A percentile compares a stretch with the other conserved stretches of the same genome.
Conservation (phyloP, 495 filamentous ascomycete genomes). For the Entonaema liquescens region DNA sequence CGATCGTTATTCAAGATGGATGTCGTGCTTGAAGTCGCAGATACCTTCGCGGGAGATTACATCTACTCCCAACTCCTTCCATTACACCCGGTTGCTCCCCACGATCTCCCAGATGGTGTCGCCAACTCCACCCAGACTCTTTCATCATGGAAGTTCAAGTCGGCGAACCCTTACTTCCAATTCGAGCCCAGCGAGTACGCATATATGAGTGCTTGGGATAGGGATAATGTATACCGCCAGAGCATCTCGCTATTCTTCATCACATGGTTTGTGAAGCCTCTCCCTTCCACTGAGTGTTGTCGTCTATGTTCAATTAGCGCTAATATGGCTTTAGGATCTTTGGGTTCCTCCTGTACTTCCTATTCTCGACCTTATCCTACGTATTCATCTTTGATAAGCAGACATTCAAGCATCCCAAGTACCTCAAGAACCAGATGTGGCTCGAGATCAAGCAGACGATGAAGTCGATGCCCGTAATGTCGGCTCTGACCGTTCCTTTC, state of each 20-base stretch:
- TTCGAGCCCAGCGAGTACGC: slow-evolving; percentile 79
- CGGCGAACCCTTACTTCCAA: slow-evolving; percentile 75
- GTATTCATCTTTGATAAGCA: slow-evolving; percentile 93
- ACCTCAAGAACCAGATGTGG: slow-evolving; percentile 90
- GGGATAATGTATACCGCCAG: slow-evolving; percentile 86
- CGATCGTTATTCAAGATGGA: slow-evolving; percentile 70
- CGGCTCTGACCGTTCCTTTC: slow-evolving; percentile 81
- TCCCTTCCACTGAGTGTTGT: slow-evolving; percentile 6
- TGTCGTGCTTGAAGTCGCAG: slow-evolving; percentile 84
- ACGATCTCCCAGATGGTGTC: slow-evolving; percentile 49
- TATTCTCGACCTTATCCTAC: slow-evolving; percentile 85
- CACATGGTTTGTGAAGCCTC: slow-evolving; percentile 73
- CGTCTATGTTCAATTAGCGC: slow-evolving; percentile 22
- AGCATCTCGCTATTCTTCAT: slow-evolving; percentile 79
- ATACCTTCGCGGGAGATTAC: slow-evolving; percentile 85
- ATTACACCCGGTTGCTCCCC: slow-evolving; percentile 57
- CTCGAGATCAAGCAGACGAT: slow-evolving; percentile 87
- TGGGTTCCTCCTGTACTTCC: slow-evolving; percentile 82
- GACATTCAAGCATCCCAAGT: slow-evolving; percentile 90
- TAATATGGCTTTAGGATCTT: slow-evolving; percentile 70
- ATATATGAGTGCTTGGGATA: slow-evolving; percentile 79
- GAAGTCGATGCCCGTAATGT: slow-evolving; percentile 80
- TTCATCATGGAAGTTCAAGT: slow-evolving; percentile 68
- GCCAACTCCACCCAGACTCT: slow-evolving; percentile 51
- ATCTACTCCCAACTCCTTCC: slow-evolving; percentile 79